Evolutionary conservation across 129 eudicot genomes (phyloP).

Genomic region (Escallonia herrerae): DNA sequence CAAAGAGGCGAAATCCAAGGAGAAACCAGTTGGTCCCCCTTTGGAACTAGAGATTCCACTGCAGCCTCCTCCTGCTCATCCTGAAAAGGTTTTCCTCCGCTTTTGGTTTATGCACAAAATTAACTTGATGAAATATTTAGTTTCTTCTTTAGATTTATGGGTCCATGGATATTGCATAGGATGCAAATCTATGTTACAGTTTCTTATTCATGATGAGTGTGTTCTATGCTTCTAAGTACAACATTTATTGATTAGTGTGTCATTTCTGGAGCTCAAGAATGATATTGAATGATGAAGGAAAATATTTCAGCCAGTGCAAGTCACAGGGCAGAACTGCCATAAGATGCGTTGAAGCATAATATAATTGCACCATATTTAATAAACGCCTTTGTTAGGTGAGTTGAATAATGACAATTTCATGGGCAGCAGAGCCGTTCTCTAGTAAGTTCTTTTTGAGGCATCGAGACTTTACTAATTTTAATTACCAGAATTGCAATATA

Average conservation of each 20-base stretch:
- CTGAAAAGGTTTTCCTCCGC: conserved; percentile 54
- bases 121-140: neutral
- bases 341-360: too few species aligned
- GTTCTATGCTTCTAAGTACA: neutral
- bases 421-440: too few species aligned
- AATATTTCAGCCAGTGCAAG: too few species aligned
- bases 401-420: too few species aligned
- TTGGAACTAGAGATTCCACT: conserved; percentile 92
- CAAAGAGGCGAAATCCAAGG: conserved; percentile 51
- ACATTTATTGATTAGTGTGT: neutral
- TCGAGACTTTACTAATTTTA: too few species aligned
- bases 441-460: too few species aligned
- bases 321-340: too few species aligned
- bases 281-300: neutral
- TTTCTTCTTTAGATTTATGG: neutral
- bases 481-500: too few species aligned
- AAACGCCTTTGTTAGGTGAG: too few species aligned
- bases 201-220: neutral
- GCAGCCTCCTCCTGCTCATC: conserved; percentile 76
- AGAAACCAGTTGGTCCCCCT: conserved; percentile 95
- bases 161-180: neutral
- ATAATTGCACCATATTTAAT: too few species aligned
- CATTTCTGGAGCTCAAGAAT: neutral
- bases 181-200: neutral
- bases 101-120: neutral